A percentile compares a stretch with the other conserved stretches of the same genome.
Evolutionary conservation across 305 asterid genomes (phyloP).

Genomic region (Fraxinus greggii): DNA sequence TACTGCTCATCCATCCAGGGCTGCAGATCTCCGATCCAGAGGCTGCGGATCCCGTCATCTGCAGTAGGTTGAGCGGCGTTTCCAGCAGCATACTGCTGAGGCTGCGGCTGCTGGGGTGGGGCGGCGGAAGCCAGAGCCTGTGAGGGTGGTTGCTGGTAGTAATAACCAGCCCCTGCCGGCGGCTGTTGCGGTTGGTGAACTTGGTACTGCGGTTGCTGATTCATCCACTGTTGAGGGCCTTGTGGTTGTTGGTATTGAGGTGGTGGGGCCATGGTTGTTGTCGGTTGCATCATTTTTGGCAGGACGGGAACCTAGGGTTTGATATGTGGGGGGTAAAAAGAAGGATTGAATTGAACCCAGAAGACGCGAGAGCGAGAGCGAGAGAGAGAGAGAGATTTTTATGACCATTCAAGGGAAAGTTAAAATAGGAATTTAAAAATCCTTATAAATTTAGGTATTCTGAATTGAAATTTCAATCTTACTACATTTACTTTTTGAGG

Average conservation of each 20-base stretch:
- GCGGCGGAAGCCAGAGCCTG: not conserved
- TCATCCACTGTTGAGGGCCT: constrained; percentile 49
- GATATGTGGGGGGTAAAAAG: not conserved
- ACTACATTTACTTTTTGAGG: too few relatives aligned
- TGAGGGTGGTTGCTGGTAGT: constrained; percentile 31
- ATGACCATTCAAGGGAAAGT: not conserved
- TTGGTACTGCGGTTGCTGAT: constrained; percentile 35
- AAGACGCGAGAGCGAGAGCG: constrained; percentile 7
- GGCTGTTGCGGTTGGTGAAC: constrained; percentile 31
- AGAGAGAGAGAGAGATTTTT: not conserved
- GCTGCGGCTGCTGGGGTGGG: constrained; percentile 23
- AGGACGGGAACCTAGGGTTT: constrained; percentile 23
- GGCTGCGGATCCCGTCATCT: constrained; percentile 39
- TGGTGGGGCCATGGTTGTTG: constrained; percentile 40
- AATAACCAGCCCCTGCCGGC: constrained; percentile 30
- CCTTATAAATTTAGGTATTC: too few relatives aligned
- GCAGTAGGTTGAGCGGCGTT: constrained; percentile 24
- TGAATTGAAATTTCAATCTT: too few relatives aligned
- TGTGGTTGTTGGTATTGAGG: constrained; percentile 40
- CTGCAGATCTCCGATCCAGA: constrained; percentile 52
- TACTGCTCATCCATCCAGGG: constrained; percentile 48
- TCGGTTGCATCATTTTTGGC: constrained; percentile 49
- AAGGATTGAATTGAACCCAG: constrained; percentile 27
- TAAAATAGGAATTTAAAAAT: not conserved
- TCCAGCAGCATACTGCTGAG: constrained; percentile 22